Base-by-base conservation (phyloP, 805 yeast genomes). In the Cyberlindnera bimundalis region DNA sequence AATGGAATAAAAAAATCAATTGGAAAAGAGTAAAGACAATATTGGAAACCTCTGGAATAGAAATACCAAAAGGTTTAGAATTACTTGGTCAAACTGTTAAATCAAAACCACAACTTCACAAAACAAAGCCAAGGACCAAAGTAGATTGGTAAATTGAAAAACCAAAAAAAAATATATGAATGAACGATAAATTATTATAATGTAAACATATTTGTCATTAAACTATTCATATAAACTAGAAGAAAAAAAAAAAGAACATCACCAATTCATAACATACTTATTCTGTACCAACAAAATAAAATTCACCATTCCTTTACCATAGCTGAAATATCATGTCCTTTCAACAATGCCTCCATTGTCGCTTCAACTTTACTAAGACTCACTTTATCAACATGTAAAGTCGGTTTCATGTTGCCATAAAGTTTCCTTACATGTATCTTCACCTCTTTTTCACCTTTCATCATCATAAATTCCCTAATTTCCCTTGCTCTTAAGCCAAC, bases 401-500 rank as follows among this genome's bases (percentile, higher is more conserved):
- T 28, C 6, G 51, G 45, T 25, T 37, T 48, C 14, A 42, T 34
- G 16, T 39, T 42, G 10, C 27, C 20, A 26, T 46, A 52, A 2
- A 47, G 14, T 23, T 45, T 52, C 33, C 35, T 42, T 10, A 43
- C 45, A 11, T 35, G 21, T 1, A 46, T 35, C 23, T 33, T 44
- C 23, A 28, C 35, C 39, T 39, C 50, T 13, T 33, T 17, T n/a
- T 29, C 26, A 4, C 37, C 39, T 29, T 39, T 42, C 7, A 18
- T 34, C 47, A 47, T 44, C 10, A 27, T 32, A 4, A 67, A 45
- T 36, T 67, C 67, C 33, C 59, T 59, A 23, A 67, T 62, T 40
- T 66, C 73, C 24, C 70, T 52, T 0, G 65, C 59, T 16, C 70
- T 47, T 20, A 67, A 47, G 2, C 69, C 59, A 1, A 68, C 59